Base-by-base conservation (phyloP, 2,329 filamentous ascomycete genomes). In the Neopestalotiopsis clavispora region DNA sequence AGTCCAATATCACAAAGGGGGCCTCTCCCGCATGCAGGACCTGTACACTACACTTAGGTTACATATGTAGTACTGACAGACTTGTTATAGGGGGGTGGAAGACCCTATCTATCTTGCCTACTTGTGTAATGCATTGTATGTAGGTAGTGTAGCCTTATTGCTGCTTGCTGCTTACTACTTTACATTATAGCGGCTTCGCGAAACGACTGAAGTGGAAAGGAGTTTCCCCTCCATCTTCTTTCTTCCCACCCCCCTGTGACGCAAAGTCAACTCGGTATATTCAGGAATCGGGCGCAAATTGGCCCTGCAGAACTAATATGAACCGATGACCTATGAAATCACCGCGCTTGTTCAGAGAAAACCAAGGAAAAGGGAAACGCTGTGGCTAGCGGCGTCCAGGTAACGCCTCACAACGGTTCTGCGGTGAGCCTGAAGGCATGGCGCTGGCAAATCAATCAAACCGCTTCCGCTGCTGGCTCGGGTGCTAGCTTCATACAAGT, bases 351-450 rank as follows among this genome's bases (percentile, higher is more conserved):
- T 52, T 17, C 17, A 17, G n/a, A n/a, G 20, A 17, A 52, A 52
- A 14, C 45, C 14, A 52, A 6, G 45, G 17, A 52, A 38, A 38
- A 7, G 10, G 6, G 6, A 10, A 38, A 38, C 34, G 34, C 10
- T 10, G n/a, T 4, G 17, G 45, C n/a, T 52, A 52, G 45, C 45
- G 45, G 45, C 45, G 34, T 38, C 45, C 45, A 52, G 17, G 45
- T n/a, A 52, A 52, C 45, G 45, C 45, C 45, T 52, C 45, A 52
- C 45, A 52, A 23, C 45, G 45, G 45, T 52, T 52, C 45, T 52
- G 45, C 45, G 45, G 45, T 52, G 45, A 52, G 17, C 45, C 45
- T 52, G 45, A 52, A 52, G n/a, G 45, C 45, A 17, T 52, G 45
- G 34, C 9, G 45, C 45, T 52, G 45, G 45, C 45, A 20, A 52